Base-by-base conservation (phyloP, 768 basidiomycete species). In the Pholiota conissans region DNA sequence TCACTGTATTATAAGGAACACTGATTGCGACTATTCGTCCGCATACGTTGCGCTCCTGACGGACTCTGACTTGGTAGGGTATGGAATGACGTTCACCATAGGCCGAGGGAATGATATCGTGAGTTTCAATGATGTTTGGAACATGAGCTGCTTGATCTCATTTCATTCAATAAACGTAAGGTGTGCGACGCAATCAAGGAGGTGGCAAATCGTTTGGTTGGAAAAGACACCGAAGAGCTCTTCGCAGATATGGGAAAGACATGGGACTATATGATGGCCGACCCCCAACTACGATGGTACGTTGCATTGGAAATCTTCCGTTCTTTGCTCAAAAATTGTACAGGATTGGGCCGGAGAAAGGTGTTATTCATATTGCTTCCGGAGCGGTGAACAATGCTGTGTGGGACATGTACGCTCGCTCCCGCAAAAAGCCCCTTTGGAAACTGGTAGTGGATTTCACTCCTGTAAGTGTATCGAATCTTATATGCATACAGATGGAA, bases 21-120 rank as follows among this genome's bases (percentile, higher is more conserved):
- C 90, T 29, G 92, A 93, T 55, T 96, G 94, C 73, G 95, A 97
- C 74, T 97, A 97, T 74, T 95, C 93, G 2, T 91, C 94, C 1
- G 95, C 95, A 5, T 97, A 97, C 70, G 79, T 97, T 45, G 82
- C 86, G 22, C 78, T 98, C 56, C 74, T 82, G 60, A 95, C 91
- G 3, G 79, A 88, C n/a, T 79, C 85, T 22, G 80, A 85, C 51
- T 84, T 95, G 42, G 80, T 87, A 48, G 93, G 95, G n/a, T 85
- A 93, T 64, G 93, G 93, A 55, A 92, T 94, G 92, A 94, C 93
- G 3, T 95, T 95, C 70, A 95, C 94, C 10, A 95, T 93, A 63
- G 93, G 93, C 0, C 87, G 95, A 39, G 95, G 95, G 27, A 98
- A 95, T 67, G 95, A 98, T 59, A 94, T 97, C 61, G 95, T 90